Evolutionary conservation across 306 rosid species (phyloP).

Genomic region (Gillenia trifoliata): DNA sequence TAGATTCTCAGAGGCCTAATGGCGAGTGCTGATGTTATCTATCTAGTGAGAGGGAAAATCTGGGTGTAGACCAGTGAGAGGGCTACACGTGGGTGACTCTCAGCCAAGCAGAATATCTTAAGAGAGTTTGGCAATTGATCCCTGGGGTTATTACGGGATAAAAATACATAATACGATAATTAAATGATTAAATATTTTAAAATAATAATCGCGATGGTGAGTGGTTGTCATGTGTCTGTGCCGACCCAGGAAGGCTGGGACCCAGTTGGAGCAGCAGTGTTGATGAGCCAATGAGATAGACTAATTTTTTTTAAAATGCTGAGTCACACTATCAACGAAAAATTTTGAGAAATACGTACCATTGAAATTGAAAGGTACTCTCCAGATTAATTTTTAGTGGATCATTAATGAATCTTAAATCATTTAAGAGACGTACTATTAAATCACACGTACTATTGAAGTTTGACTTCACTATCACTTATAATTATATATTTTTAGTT

Average conservation of each 20-base stretch:
- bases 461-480: too few species aligned
- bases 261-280: constrained; percentile 20
- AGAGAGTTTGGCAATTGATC: too few species aligned
- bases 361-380: too few species aligned
- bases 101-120: constrained; percentile 29
- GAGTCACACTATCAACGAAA: too few species aligned
- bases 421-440: too few species aligned
- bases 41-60: constrained; percentile 38
- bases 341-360: too few species aligned
- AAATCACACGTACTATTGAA: too few species aligned
- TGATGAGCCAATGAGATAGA: neutral
- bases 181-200: neutral
- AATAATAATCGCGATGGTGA: constrained; percentile 15
- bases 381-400: too few species aligned
- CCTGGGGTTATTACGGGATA: neutral
- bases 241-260: constrained; percentile 49
- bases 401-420: too few species aligned
- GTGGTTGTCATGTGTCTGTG: constrained; percentile 58
- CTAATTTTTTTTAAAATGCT: too few species aligned
- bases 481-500: too few species aligned
- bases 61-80: constrained; percentile 33
- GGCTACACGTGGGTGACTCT: constrained; percentile 36
- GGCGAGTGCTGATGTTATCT: constrained; percentile 5
- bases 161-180: neutral
- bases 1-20: neutral